A percentile compares a stretch with the other conserved stretches of the same genome.
phyloP scores from a whole-genome alignment of 345 rosid species.

The Aethionema arabicum region DNA sequence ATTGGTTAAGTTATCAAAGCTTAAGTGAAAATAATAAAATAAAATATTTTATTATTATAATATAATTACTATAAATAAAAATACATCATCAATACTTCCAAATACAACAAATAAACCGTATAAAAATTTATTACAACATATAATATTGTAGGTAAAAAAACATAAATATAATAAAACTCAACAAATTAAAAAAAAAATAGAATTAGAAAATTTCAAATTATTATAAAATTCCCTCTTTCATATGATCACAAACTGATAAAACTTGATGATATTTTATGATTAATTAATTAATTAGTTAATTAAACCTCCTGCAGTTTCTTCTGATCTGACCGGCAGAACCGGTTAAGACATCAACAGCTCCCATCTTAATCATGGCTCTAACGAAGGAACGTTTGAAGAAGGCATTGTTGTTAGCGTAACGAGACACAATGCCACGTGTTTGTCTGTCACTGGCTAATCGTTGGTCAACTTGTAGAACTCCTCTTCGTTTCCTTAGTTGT shows the following conservation, averaged over 20 bases:
- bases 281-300: too few species aligned
- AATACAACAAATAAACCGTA: slow-evolving; percentile 11
- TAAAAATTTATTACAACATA: slow-evolving; percentile 14
- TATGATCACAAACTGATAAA: background rate
- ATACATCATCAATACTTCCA: slow-evolving; percentile 16
- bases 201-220: slow-evolving; percentile 7
- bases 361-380: slow-evolving; percentile 75
- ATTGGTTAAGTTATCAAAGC: background rate
- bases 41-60: too few species aligned
- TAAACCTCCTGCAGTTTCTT: slow-evolving; percentile 55
- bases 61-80: slow-evolving; percentile 5
- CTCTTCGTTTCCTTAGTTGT: slow-evolving; percentile 32
- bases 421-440: slow-evolving; percentile 37
- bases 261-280: too few species aligned
- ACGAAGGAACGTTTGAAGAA: slow-evolving; percentile 46
- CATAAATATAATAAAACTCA: slow-evolving; percentile 24
- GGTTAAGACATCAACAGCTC: slow-evolving; percentile 52
- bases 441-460: slow-evolving; percentile 19
- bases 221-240: background rate
- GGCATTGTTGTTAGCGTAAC: slow-evolving; percentile 32
- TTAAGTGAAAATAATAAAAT: too few species aligned
- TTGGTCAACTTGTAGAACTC: slow-evolving; percentile 39
- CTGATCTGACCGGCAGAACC: slow-evolving; percentile 68
- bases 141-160: slow-evolving; percentile 1
- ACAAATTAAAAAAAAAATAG: background rate